Conservation (phyloP, 2,329 filamentous ascomycete genomes). For the Meredithiella fracta region DNA sequence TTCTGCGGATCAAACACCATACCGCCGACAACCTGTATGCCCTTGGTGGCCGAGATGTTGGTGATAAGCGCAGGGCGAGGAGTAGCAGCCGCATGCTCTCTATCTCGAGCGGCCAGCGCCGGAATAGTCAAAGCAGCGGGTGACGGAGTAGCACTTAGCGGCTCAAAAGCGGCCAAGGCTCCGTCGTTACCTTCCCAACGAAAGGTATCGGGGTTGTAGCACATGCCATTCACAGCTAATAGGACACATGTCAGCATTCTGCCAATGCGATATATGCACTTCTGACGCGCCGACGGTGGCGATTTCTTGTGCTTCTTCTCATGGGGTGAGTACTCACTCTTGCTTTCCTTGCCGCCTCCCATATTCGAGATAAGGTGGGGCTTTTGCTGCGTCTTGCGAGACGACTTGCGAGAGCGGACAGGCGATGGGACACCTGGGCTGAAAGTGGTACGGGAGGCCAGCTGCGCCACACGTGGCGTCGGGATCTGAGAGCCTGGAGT, state of each 20-base stretch:
- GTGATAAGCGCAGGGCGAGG: conserved; percentile 71
- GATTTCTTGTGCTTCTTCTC: not conserved
- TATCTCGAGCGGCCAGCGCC: conserved; percentile 32
- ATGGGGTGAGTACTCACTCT: conserved; percentile 42
- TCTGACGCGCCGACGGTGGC: not conserved
- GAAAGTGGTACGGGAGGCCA: conserved; percentile 33
- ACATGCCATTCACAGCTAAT: conserved; percentile 81
- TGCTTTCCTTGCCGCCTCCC: conserved; percentile 54
- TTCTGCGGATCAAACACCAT: conserved; percentile 97
- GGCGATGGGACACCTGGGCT: conserved; percentile 29
- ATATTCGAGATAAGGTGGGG: conserved; percentile 83
- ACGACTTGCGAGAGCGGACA: conserved; percentile 38
- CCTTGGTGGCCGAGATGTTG: conserved; percentile 69
- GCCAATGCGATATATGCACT: not conserved
- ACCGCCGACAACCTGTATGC: conserved; percentile 84
- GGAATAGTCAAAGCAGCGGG: conserved; percentile 27
- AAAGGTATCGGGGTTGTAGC: conserved; percentile 74
- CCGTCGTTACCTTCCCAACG: conserved; percentile 97
- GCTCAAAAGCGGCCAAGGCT: conserved; percentile 61
- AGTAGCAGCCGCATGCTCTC: conserved; percentile 33
- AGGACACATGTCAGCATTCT: conserved; percentile 19
- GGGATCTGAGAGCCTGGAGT: conserved; percentile 32
- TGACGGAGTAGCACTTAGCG: conserved; percentile 37
- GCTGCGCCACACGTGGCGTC: conserved; percentile 37
- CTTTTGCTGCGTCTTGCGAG: conserved; percentile 47